Percentiles rank a stretch among this genome's conserved stretches.
phyloP scores from a whole-genome alignment of 2,329 filamentous ascomycete species.

The Cladosporium velox region DNA sequence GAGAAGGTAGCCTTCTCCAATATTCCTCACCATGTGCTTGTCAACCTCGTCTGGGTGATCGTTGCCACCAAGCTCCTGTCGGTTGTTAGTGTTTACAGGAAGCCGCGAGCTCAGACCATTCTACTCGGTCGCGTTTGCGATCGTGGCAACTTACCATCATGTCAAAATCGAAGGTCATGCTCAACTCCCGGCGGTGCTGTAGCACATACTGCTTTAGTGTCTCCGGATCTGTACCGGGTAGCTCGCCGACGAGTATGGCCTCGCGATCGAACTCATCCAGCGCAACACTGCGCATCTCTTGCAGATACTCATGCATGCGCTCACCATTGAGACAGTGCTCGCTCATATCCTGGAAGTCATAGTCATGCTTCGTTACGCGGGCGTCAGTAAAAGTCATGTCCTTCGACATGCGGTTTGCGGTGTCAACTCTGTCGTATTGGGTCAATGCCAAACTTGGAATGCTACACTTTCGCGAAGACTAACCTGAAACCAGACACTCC shows the following conservation, averaged over 20 bases:
- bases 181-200: conserved; percentile 8
- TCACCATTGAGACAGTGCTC: conserved; percentile 37
- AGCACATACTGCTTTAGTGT: conserved; percentile 14
- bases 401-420: conserved; percentile 34
- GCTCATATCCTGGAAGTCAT: conserved; percentile 16
- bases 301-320: conserved; percentile 50
- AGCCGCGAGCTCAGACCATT: not conserved
- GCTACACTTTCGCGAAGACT: not conserved
- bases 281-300: conserved; percentile 44
- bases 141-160: conserved; percentile 14
- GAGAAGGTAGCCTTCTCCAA: conserved; percentile 28
- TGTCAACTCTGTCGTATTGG: conserved; percentile 29
- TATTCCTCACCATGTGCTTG: conserved; percentile 18
- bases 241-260: conserved; percentile 55
- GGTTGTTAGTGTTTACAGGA: not conserved
- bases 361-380: conserved; percentile 24
- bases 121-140: not conserved
- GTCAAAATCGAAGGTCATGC: conserved; percentile 21
- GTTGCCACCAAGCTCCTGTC: conserved; percentile 19
- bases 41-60: conserved; percentile 21
- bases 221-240: conserved; percentile 17
- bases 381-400: conserved; percentile 29
- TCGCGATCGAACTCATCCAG: conserved; percentile 48
- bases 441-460: not conserved
- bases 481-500: conserved; percentile 56